These are phyloP conservation scores for Monascus ruber DNA, from an alignment of 2,329 filamentous ascomycete species.

Conservation along the genomic window DNA sequence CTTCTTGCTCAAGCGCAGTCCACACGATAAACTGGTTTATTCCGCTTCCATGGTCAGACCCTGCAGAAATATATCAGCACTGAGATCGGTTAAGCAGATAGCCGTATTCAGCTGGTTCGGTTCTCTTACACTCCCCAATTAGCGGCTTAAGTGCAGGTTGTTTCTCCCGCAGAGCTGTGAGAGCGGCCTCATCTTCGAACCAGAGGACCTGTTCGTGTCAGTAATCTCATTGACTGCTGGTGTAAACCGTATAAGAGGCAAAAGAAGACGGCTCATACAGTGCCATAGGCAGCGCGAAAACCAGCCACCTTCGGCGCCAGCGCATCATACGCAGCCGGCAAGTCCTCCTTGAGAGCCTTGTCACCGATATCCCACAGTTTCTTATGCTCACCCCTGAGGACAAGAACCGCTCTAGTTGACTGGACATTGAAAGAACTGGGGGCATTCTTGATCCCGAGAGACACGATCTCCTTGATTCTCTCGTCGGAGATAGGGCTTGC, in stretches of 20 bases:
- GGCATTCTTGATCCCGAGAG: conserved; percentile 46
- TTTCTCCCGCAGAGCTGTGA: conserved; percentile 40
- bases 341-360: conserved; percentile 46
- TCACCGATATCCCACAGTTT: conserved; percentile 65
- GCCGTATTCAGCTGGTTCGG: no score
- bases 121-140: neutral
- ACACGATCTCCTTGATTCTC: conserved; percentile 17
- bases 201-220: conserved; percentile 47
- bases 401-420: conserved; percentile 60
- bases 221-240: neutral
- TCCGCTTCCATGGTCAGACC: conserved; percentile 60
- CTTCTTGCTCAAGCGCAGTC: conserved; percentile 68
- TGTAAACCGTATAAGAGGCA: neutral
- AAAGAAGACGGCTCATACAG: conserved; percentile 39
- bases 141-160: neutral
- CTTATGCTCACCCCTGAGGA: conserved; percentile 68
- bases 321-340: conserved; percentile 41
- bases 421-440: conserved; percentile 78
- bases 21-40: conserved; percentile 62
- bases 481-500: conserved; percentile 18
- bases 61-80: conserved; percentile 33
- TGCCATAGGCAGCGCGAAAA: conserved; percentile 65
- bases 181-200: conserved; percentile 59
- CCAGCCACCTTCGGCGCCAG: conserved; percentile 22
- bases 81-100: conserved; percentile 4